Evolutionary conservation across 306 rosid genomes (phyloP).

Genomic region (Sicyos edulis): DNA sequence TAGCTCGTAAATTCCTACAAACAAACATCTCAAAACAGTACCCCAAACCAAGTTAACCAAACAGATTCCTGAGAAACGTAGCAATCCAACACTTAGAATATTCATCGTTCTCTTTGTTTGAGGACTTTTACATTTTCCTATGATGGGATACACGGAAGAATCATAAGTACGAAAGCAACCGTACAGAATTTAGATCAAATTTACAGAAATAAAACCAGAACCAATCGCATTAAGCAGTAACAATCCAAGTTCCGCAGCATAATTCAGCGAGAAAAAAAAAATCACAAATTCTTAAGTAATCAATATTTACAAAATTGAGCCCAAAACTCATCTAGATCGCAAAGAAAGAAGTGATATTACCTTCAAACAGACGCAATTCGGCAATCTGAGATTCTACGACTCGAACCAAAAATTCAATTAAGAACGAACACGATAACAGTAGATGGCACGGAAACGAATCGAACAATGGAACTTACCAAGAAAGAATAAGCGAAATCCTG

Average conservation of each 20-base stretch:
- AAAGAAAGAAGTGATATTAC: neutral
- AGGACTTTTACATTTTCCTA: neutral
- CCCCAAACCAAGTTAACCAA: no score
- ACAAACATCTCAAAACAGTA: no score
- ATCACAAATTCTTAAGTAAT: neutral
- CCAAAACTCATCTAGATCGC: neutral
- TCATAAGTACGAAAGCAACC: neutral
- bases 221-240: neutral
- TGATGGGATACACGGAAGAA: neutral
- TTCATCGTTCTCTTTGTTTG: no score
- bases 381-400: neutral
- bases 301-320: neutral
- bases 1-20: no score
- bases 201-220: neutral
- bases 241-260: neutral
- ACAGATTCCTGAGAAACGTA: neutral
- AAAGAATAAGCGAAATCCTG: neutral
- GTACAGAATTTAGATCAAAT: neutral
- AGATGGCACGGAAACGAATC: neutral
- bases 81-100: neutral
- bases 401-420: neutral
- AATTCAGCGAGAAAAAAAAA: neutral
- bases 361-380: neutral
- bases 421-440: neutral
- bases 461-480: slow-evolving; percentile 6